Evolutionary conservation across 1,284 basidiomycete species (phyloP), one percentile per base, ranked within the genome.

Genomic region (Abortiporus biennis): DNA sequence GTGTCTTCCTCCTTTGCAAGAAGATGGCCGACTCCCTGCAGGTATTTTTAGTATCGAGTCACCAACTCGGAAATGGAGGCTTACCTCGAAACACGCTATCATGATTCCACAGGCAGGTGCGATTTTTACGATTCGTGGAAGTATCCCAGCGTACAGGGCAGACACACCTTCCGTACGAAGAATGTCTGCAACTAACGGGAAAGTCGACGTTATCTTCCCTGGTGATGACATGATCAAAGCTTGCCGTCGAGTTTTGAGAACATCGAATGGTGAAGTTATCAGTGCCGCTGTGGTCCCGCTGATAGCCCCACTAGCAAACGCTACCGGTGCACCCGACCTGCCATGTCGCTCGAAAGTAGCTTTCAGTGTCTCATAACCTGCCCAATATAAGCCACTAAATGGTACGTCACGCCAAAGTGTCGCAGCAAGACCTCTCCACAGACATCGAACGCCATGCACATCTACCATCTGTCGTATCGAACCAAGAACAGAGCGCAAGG

Each of bases 91-190:
- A 58, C 85, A 92, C 43, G 87, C 84, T 61, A 99, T 97, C 92
- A 95, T 94, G 49, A 95, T 87, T 22, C 95, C 95, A 64, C 96
- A 99, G 20, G 96, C 94, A n/a, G 96, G 96, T 3, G 93, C 95
- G 50, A 98, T 93, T 65, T 99, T 99, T 22, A 83, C 92, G 40
- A 95, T 82, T 25, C 95, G 79, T 24, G 96, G 95, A 3, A 84
- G 69, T 29, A 93, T 67, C 0, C 95, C 95, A 30, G 88, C 82
- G 61, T 90, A 96, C 29, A 98, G 66, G 2, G 91, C 89, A 4
- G 70, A 61, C 11, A 70, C 49, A 0, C 95, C 95, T 62, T 99
- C 96, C 4, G 74, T 83, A 39, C 71, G 74, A 21, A 90, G 56
- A 31, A 99, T 86, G 42, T 83, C 74, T 36, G 74, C 49, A 25